Evolutionary conservation across 305 asterid species (phyloP), one percentile per base, ranked within the genome.

Genomic region (Rubia tinctorum): DNA sequence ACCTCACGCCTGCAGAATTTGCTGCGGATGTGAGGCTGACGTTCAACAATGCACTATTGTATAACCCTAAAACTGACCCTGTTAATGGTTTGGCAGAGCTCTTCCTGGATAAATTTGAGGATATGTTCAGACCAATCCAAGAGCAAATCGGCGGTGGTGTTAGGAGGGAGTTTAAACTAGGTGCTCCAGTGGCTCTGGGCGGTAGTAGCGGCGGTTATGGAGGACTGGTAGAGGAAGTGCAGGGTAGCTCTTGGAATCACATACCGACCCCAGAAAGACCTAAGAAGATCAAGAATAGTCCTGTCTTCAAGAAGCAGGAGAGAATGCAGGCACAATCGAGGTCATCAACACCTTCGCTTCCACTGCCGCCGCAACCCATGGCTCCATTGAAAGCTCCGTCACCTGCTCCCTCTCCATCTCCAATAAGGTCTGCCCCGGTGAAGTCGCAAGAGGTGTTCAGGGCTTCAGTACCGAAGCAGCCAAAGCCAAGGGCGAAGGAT

Each of bases 401-500:
- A 53, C 68, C 77, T 34, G 73, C 84, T 67, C 55, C 64, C 0
- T 68, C 81, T 42, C 86, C 83, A 18, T 86, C 96, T 39, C 97
- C 96, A 0, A 80, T 84, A 77, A 82, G 86, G 62, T 89, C 90
- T 15, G 81, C 86, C 8, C 74, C 87, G 39, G 71, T 59, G 76
- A 83, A 58, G 64, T 1, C 34, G 1, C 88, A 79, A 79, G 88
- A 70, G 58, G 81, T 20, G 23, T 85, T 70, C 15, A 77, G 86
- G 71, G 81, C 17, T 9, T 58, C 78, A 20, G 53, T 82, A 0
- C 79, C 74, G 59, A 92, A 88, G 88, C 94, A 51, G 84, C 97
- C 99, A 0, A 95, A 95, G 80, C 99, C 99, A 0, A 85, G 92
- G 80, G 99, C 99, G 0, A 95, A 87, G 86, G 98, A 92, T 79